phyloP scores from a whole-genome alignment of 2,329 filamentous ascomycete genomes.

The Dactylellina cionopaga region DNA sequence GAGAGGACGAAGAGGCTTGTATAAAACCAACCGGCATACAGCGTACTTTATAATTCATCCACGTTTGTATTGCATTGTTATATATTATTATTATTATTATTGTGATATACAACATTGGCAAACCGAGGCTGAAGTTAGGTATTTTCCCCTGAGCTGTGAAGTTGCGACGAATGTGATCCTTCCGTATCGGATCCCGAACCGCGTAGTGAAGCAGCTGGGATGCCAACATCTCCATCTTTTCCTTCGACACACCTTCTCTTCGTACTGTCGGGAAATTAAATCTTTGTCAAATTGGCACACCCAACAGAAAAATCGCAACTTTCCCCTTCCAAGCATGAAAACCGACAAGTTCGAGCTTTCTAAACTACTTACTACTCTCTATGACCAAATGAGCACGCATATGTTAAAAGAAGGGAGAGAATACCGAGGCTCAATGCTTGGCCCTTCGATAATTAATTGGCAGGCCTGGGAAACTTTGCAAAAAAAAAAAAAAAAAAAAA shows the following conservation, averaged over 20 bases:
- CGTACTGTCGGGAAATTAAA: constrained; percentile 15
- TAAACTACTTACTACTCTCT: no score
- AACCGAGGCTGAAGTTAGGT: constrained; percentile 32
- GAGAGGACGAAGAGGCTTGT: constrained; percentile 29
- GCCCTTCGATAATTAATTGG: constrained; percentile 5
- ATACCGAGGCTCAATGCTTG: constrained; percentile 37
- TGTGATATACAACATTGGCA: constrained; percentile 25
- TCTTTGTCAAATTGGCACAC: constrained; percentile 18
- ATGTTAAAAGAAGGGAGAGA: not conserved
- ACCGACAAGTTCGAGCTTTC: no score
- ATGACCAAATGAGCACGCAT: not conserved
- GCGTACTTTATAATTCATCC: no score
- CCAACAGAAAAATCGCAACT: not conserved
- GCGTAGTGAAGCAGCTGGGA: constrained; percentile 5
- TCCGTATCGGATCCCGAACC: constrained; percentile 21
- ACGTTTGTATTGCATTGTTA: no score
- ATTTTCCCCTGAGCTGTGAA: constrained; percentile 11
- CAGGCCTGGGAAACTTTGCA: constrained; percentile 29
- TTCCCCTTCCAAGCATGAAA: no score
- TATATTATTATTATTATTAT: constrained; percentile 20
- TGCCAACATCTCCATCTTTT: not conserved
- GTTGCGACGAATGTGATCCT: constrained; percentile 37
- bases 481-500: constrained; percentile 11
- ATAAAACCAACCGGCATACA: constrained; percentile 19
- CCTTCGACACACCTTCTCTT: constrained; percentile 3